Conservation (phyloP, 768 basidiomycete species). For the Podaxis mareebaensis region DNA sequence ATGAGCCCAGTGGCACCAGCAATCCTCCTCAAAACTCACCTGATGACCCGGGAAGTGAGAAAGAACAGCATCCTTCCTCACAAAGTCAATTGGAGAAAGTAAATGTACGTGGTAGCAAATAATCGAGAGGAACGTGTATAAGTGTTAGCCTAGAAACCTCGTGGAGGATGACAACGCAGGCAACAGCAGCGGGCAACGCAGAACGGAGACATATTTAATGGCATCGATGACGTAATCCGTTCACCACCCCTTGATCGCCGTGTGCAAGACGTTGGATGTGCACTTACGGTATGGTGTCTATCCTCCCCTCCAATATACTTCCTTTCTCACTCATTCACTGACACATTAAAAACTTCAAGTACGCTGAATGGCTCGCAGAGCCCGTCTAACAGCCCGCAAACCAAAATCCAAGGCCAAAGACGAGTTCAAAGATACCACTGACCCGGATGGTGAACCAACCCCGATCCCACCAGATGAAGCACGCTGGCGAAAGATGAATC, state of each 20-base stretch:
- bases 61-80: conserved; percentile 43
- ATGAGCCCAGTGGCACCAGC: neutral
- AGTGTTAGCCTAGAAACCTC: neutral
- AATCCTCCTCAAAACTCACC: conserved; percentile 30
- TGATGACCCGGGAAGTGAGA: conserved; percentile 48
- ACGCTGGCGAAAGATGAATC: conserved; percentile 23
- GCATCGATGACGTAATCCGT: neutral
- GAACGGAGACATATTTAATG: neutral
- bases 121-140: too few relatives aligned
- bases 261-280: too few relatives aligned
- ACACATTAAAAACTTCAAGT: neutral
- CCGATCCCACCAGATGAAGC: neutral
- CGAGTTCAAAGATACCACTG: neutral
- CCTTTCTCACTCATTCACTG: neutral
- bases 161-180: neutral
- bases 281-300: too few relatives aligned
- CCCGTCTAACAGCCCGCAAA: neutral
- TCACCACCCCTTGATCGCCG: neutral
- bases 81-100: neutral
- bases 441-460: neutral
- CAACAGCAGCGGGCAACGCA: neutral
- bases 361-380: neutral
- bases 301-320: neutral
- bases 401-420: neutral
- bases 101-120: neutral